Conservation (phyloP, 2,329 filamentous ascomycete genomes). For the Penicillium sp. region DNA sequence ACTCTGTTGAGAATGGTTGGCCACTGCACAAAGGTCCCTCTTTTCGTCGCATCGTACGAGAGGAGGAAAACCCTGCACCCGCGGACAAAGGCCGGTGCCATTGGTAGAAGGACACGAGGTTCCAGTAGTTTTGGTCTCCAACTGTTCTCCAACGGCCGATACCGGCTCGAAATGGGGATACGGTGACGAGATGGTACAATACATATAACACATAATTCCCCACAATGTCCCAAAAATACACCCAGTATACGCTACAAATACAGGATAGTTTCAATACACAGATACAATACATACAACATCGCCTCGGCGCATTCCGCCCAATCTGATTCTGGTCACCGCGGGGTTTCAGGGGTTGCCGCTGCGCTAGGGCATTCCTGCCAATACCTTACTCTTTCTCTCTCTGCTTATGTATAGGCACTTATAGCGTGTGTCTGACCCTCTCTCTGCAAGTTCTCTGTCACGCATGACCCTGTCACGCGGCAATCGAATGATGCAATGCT, state of each 20-base stretch:
- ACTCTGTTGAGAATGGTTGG: conserved; percentile 7
- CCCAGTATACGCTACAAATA: background rate
- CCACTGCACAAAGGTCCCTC: background rate
- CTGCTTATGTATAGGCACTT: too few relatives aligned
- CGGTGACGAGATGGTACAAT: background rate
- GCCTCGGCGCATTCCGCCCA: conserved; percentile 14
- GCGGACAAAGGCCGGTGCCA: conserved; percentile 7
- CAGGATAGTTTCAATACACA: too few relatives aligned
- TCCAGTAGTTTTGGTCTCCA: background rate
- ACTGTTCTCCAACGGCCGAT: conserved; percentile 16
- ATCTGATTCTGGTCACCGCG: conserved; percentile 22
- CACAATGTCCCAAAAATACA: too few relatives aligned
- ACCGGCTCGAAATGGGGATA: conserved; percentile 12
- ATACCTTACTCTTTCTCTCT: background rate
- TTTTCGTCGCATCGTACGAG: conserved; percentile 12
- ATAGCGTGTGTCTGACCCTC: too few relatives aligned
- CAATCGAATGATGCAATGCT: conserved; percentile 8
- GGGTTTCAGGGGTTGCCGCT: conserved; percentile 20
- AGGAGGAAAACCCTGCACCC: conserved; percentile 3
- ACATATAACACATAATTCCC: too few relatives aligned
- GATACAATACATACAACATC: background rate
- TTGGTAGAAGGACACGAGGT: background rate
- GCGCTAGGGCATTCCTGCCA: too few relatives aligned
- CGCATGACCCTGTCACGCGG: conserved; percentile 3
- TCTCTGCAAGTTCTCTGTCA: too few relatives aligned